Evolutionary conservation across 192 early-diverging fungal species (phyloP).

Genomic region (Geranomyces michiganensis): DNA sequence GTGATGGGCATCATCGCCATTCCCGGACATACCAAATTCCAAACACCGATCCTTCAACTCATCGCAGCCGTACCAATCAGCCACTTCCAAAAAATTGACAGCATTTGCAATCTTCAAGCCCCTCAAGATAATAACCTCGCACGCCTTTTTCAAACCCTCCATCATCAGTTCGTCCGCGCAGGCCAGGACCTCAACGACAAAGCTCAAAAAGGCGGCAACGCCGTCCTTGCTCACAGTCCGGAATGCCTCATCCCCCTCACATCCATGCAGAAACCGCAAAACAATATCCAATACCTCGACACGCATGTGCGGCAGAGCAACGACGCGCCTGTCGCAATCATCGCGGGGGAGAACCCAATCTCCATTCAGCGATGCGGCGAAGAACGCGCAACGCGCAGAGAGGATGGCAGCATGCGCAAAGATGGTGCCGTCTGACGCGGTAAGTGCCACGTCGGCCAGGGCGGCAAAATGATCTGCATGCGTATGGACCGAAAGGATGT

Average conservation of each 20-base stretch:
- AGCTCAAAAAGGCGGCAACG: conserved; percentile 51
- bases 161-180: conserved; percentile 68
- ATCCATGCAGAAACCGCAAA: conserved; percentile 58
- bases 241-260: conserved; percentile 34
- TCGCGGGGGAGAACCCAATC: conserved; percentile 19
- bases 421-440: conserved; percentile 25
- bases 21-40: conserved; percentile 51
- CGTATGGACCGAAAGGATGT: conserved; percentile 6
- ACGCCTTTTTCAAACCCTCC: conserved; percentile 45
- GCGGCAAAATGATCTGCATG: neutral
- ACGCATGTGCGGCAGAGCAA: conserved; percentile 57
- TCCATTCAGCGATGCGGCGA: conserved; percentile 59
- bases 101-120: conserved; percentile 54
- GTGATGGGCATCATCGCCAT: neutral
- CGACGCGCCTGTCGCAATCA: conserved; percentile 15
- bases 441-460: conserved; percentile 4
- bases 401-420: conserved; percentile 38
- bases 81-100: conserved; percentile 53
- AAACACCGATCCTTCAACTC: conserved; percentile 57
- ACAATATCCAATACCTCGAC: conserved; percentile 56
- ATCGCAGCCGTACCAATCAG: conserved; percentile 54
- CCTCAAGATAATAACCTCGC: conserved; percentile 29
- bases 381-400: conserved; percentile 61
- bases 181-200: conserved; percentile 59
- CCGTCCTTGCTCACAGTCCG: conserved; percentile 37